A percentile compares a stretch with the other conserved stretches of the same genome.
phyloP scores from a whole-genome alignment of 2,329 filamentous ascomycete genomes.

The Fusarium caatingaense region DNA sequence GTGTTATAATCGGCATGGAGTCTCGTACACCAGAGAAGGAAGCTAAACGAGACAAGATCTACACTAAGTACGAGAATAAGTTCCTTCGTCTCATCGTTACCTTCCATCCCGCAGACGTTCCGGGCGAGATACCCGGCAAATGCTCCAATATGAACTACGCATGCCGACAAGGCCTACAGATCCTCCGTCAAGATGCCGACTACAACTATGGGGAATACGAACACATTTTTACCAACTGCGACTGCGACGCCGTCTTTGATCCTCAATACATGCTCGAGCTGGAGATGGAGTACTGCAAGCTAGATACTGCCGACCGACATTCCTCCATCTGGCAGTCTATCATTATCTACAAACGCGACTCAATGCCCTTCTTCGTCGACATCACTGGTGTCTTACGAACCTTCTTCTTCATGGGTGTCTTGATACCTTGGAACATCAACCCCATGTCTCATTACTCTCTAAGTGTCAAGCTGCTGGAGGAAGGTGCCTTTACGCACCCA shows the following conservation, averaged over 20 bases:
- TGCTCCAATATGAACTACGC: constrained; percentile 38
- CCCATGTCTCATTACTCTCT: constrained; percentile 37
- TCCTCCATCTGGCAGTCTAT: constrained; percentile 45
- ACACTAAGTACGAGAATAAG: constrained; percentile 20
- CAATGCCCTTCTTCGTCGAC: constrained; percentile 43
- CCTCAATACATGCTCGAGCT: constrained; percentile 40
- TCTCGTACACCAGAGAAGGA: constrained; percentile 27
- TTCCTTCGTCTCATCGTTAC: constrained; percentile 33
- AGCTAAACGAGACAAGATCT: constrained; percentile 20
- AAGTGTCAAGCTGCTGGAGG: constrained; percentile 27
- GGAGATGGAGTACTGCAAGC: constrained; percentile 25
- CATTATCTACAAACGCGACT: constrained; percentile 41
- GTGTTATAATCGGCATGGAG: constrained; percentile 30
- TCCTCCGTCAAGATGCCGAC: constrained; percentile 23
- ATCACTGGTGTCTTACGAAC: constrained; percentile 42
- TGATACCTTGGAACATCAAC: constrained; percentile 41
- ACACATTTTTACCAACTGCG: constrained; percentile 43
- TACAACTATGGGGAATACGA: constrained; percentile 39
- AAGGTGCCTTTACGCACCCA: constrained; percentile 31
- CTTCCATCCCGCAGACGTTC: constrained; percentile 19
- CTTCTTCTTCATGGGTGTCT: constrained; percentile 43
- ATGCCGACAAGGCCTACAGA: constrained; percentile 30
- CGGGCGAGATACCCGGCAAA: constrained; percentile 29
- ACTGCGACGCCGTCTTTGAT: constrained; percentile 43
- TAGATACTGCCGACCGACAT: constrained; percentile 31